Evolutionary conservation across 164 flowering plant genomes (phyloP).

Genomic region (Dillenia turbinata): DNA sequence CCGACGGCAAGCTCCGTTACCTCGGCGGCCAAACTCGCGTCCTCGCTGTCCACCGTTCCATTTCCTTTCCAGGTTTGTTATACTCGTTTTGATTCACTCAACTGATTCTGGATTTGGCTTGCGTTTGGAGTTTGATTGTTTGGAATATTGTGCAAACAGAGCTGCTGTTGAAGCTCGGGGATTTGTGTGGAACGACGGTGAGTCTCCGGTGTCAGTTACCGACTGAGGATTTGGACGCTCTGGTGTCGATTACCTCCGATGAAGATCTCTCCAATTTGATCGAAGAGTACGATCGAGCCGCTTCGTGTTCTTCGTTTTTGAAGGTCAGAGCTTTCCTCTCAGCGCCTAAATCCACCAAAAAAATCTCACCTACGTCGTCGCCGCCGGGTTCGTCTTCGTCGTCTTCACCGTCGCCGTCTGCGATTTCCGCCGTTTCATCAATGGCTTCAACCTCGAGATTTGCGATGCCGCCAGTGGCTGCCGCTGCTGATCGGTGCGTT

Average conservation of each 20-base stretch:
- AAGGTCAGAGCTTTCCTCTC: slow-evolving; percentile 84
- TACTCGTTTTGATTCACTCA: background rate
- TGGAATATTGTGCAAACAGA: slow-evolving; percentile 37
- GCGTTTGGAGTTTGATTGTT: slow-evolving; percentile 9
- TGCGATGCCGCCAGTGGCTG: background rate
- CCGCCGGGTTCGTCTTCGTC: slow-evolving; percentile 14
- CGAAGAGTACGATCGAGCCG: slow-evolving; percentile 73
- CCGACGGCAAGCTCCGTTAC: slow-evolving; percentile 94
- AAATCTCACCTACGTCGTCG: slow-evolving; percentile 33
- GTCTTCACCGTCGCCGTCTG: slow-evolving; percentile 12
- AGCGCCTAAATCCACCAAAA: slow-evolving; percentile 41
- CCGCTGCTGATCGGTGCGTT: slow-evolving; percentile 1
- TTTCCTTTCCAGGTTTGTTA: slow-evolving; percentile 65
- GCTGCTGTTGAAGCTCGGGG: slow-evolving; percentile 60
- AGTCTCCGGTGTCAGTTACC: slow-evolving; percentile 81
- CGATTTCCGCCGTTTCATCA: slow-evolving; percentile 1
- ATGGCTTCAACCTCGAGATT: background rate
- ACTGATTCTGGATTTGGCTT: background rate
- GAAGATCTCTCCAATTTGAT: slow-evolving; percentile 81
- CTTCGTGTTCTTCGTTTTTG: slow-evolving; percentile 27
- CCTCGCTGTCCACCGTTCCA: slow-evolving; percentile 70
- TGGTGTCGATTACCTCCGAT: slow-evolving; percentile 77
- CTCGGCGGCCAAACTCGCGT: slow-evolving; percentile 86
- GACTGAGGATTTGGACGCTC: slow-evolving; percentile 80
- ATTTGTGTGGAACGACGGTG: slow-evolving; percentile 68